Percentiles rank a stretch among this genome's conserved stretches.
phyloP scores from a whole-genome alignment of 169 alveolate species.

The Plasmodium coatneyi region DNA sequence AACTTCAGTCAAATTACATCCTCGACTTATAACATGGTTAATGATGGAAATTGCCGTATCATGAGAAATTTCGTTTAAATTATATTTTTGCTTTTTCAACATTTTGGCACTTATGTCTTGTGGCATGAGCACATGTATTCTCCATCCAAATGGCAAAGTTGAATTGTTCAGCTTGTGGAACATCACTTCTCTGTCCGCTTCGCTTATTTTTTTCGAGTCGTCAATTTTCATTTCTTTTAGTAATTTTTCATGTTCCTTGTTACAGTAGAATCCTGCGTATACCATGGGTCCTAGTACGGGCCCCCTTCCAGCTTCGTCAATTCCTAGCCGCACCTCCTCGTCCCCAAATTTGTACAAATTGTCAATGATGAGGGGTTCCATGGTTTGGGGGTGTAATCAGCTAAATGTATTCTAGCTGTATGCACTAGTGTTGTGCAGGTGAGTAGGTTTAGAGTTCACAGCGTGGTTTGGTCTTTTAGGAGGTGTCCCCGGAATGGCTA shows the following conservation, averaged over 20 bases:
- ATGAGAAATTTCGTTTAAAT: slow-evolving; percentile 92
- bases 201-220: slow-evolving; percentile 92
- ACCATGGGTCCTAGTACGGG: slow-evolving; percentile 99
- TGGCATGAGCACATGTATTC: slow-evolving; percentile 85
- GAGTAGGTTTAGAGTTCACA: not conserved
- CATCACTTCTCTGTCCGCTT: slow-evolving; percentile 87
- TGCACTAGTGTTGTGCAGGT: not conserved
- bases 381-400: not conserved
- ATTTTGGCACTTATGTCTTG: slow-evolving; percentile 89
- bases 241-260: slow-evolving; percentile 81
- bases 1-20: slow-evolving; percentile 73
- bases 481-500: not conserved
- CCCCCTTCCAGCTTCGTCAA: slow-evolving; percentile 99
- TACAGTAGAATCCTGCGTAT: slow-evolving; percentile 95
- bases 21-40: slow-evolving; percentile 78
- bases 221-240: slow-evolving; percentile 87
- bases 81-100: slow-evolving; percentile 89
- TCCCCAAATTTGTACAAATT: slow-evolving; percentile 58
- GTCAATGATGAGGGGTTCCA: slow-evolving; percentile 68
- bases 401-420: not conserved
- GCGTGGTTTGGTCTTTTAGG: not conserved
- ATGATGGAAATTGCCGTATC: slow-evolving; percentile 90
- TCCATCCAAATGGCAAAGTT: slow-evolving; percentile 83
- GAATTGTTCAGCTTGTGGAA: slow-evolving; percentile 81
- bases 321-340: slow-evolving; percentile 88